These are phyloP conservation scores for Taphrina sp. DNA, from an alignment of 1,139 yeast species.

Conservation along the genomic window DNA sequence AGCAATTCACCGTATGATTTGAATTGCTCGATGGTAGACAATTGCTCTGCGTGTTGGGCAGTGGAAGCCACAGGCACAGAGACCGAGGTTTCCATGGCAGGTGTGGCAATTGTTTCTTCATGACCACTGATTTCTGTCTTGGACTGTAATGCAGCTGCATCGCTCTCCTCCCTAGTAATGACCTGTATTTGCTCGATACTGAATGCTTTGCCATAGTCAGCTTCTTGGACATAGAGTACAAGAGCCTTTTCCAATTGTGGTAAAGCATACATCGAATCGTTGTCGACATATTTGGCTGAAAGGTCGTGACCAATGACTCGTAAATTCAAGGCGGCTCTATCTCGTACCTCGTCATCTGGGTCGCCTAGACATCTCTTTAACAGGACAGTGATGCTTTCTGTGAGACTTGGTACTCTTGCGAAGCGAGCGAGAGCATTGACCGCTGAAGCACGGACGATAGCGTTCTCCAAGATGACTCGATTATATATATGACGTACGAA, in stretches of 20 bases:
- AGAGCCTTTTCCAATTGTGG: slow-evolving; percentile 74
- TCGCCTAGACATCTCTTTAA: slow-evolving; percentile 83
- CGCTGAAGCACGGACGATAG: slow-evolving; percentile 93
- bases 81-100: slow-evolving; percentile 36
- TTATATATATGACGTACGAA: slow-evolving; percentile 95
- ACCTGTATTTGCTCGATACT: slow-evolving; percentile 66
- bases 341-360: slow-evolving; percentile 95
- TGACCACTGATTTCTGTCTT: slow-evolving; percentile 47
- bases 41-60: slow-evolving; percentile 66
- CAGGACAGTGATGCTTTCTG: slow-evolving; percentile 68
- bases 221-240: slow-evolving; percentile 64
- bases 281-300: slow-evolving; percentile 51
- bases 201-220: slow-evolving; percentile 64
- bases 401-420: slow-evolving; percentile 55
- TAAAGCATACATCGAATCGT: slow-evolving; percentile 69
- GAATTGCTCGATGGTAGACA: slow-evolving; percentile 67
- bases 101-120: slow-evolving; percentile 31
- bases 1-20: slow-evolving; percentile 68
- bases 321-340: slow-evolving; percentile 86
- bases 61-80: slow-evolving; percentile 46
- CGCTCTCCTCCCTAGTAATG: slow-evolving; percentile 62
- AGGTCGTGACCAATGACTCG: slow-evolving; percentile 58
- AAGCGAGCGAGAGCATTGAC: slow-evolving; percentile 89
- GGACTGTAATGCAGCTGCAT: slow-evolving; percentile 58
- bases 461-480: slow-evolving; percentile 92